phyloP scores from a whole-genome alignment of 2,329 filamentous ascomycete genomes.

The Colletotrichum tofieldiae region DNA sequence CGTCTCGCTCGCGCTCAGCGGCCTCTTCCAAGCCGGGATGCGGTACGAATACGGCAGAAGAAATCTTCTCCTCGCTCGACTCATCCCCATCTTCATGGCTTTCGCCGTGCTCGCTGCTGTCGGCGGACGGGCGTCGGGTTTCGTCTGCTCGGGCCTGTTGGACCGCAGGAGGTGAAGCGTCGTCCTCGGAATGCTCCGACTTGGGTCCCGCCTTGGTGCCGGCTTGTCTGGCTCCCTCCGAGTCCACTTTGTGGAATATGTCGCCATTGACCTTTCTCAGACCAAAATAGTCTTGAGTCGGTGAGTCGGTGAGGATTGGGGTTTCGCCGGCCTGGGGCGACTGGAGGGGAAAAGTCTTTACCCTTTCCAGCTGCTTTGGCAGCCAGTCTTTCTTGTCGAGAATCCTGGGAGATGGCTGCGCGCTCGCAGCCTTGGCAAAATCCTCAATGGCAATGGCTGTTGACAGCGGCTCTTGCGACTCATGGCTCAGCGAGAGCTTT shows the following conservation, averaged over 20 bases:
- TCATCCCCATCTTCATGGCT: conserved; percentile 67
- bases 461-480: conserved; percentile 45
- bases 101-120: conserved; percentile 57
- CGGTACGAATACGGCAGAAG: conserved; percentile 86
- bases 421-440: conserved; percentile 33
- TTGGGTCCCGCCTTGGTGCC: conserved; percentile 31
- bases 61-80: conserved; percentile 87
- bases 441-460: conserved; percentile 42
- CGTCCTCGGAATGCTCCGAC: conserved; percentile 25
- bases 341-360: conserved; percentile 40
- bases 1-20: conserved; percentile 49
- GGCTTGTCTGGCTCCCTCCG: conserved; percentile 12
- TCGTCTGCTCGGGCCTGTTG: conserved; percentile 37
- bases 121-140: conserved; percentile 56
- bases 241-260: conserved; percentile 43
- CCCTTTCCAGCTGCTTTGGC: conserved; percentile 32
- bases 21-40: conserved; percentile 73
- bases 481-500: conserved; percentile 56
- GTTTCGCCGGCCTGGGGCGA: conserved; percentile 38
- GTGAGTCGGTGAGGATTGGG: conserved; percentile 41
- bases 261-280: conserved; percentile 42
- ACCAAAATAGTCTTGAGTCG: conserved; percentile 43
- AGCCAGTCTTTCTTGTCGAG: conserved; percentile 45
- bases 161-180: conserved; percentile 25
- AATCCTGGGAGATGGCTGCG: conserved; percentile 45